Percentiles rank a stretch among this genome's conserved stretches.
Conservation (phyloP, 2,329 filamentous ascomycete species). For the Pestalotiopsis sp. region DNA sequence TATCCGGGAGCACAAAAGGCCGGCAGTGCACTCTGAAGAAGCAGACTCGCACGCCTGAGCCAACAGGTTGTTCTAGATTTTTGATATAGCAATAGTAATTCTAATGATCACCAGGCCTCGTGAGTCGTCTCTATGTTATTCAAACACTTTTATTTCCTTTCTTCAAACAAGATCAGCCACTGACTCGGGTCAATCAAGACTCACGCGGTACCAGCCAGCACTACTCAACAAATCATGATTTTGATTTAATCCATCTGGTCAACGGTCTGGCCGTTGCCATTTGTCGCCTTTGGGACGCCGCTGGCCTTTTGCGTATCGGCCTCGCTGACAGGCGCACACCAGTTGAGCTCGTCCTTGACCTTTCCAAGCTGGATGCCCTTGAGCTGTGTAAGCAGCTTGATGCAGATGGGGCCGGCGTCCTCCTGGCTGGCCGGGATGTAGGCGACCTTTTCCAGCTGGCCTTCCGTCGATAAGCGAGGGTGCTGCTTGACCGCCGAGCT, state of each 20-base stretch:
- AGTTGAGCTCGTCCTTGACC: constrained; percentile 73
- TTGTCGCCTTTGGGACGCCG: constrained; percentile 24
- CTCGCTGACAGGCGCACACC: constrained; percentile 55
- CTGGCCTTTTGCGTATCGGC: constrained; percentile 44
- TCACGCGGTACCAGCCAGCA: neutral
- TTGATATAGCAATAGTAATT: neutral
- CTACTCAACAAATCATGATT: neutral
- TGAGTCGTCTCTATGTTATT: neutral
- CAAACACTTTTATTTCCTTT: neutral
- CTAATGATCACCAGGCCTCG: neutral
- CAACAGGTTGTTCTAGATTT: neutral
- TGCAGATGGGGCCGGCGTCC: constrained; percentile 72
- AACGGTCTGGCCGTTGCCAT: constrained; percentile 29
- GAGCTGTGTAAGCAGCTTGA: constrained; percentile 71
- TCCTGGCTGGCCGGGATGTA: constrained; percentile 58
- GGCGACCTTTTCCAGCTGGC: constrained; percentile 48
- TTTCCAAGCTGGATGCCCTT: constrained; percentile 86
- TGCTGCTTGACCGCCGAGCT: constrained; percentile 33
- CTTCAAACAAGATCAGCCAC: neutral
- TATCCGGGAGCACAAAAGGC: neutral
- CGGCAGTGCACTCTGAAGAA: neutral
- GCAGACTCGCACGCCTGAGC: neutral
- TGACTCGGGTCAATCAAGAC: neutral
- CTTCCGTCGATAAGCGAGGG: constrained; percentile 38
- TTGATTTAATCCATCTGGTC: constrained; percentile 35